These are phyloP conservation scores for Acer saccharum DNA, from an alignment of 345 rosid genomes.

Conservation along the genomic window DNA sequence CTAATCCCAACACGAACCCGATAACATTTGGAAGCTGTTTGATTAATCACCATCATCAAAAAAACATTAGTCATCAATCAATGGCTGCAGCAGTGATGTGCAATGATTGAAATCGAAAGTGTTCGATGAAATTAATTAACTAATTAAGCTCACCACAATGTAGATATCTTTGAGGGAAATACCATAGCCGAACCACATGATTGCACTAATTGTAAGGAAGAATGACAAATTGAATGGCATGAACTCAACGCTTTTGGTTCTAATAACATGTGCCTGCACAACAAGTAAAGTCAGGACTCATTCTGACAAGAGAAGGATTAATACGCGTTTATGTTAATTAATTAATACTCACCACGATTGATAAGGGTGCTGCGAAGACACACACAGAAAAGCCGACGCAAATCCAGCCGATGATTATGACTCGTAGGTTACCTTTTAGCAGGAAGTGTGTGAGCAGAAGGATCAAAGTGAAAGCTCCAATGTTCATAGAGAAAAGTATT, in stretches of 20 bases:
- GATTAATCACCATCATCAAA: not conserved
- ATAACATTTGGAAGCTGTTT: constrained; percentile 73
- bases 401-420: constrained; percentile 78
- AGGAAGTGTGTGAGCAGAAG: constrained; percentile 46
- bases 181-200: constrained; percentile 85
- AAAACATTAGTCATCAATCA: not conserved
- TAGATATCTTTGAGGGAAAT: constrained; percentile 56
- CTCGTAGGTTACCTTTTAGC: constrained; percentile 21
- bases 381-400: constrained; percentile 65
- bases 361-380: constrained; percentile 86
- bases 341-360: constrained; percentile 52
- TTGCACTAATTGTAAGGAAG: constrained; percentile 79
- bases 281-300: no score
- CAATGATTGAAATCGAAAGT: not conserved
- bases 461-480: constrained; percentile 54
- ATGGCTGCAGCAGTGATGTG: not conserved
- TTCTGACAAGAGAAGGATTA: no score
- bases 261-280: constrained; percentile 63
- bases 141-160: constrained; percentile 60
- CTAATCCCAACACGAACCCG: constrained; percentile 69
- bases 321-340: no score
- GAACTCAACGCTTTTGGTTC: constrained; percentile 85
- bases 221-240: constrained; percentile 88
- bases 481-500: constrained; percentile 50
- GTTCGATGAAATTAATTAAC: not conserved